phyloP scores from a whole-genome alignment of 2,329 filamentous ascomycete species.

The Neocucurbitaria cava region DNA sequence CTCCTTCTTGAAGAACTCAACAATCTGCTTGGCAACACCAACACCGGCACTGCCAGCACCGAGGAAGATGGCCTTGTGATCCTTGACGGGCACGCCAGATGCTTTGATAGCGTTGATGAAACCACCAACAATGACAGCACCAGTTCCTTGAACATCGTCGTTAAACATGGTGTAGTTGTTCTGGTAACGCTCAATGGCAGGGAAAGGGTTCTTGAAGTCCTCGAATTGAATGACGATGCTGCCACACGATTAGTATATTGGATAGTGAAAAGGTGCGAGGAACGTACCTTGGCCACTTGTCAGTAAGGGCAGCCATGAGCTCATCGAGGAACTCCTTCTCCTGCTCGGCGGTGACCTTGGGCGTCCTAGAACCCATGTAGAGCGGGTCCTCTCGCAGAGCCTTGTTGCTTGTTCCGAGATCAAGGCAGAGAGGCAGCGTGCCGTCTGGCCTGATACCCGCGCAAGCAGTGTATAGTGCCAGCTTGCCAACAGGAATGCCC shows the following conservation, averaged over 20 bases:
- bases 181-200: conserved; percentile 88
- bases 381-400: conserved; percentile 76
- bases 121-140: conserved; percentile 90
- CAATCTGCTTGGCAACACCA: conserved; percentile 96
- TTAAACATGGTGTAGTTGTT: conserved; percentile 95
- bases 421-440: conserved; percentile 68
- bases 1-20: conserved; percentile 94
- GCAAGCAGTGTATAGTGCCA: conserved; percentile 92
- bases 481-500: conserved; percentile 96
- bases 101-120: conserved; percentile 79
- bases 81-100: conserved; percentile 82
- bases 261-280: conserved; percentile 4
- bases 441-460: conserved; percentile 87
- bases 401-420: conserved; percentile 70
- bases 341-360: conserved; percentile 77
- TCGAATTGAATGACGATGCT: conserved; percentile 89
- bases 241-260: conserved; percentile 40
- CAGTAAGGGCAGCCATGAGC: conserved; percentile 89
- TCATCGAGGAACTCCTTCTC: conserved; percentile 95
- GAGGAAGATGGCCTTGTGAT: conserved; percentile 95
- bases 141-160: conserved; percentile 97
- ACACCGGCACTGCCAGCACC: conserved; percentile 95
- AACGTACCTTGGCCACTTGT: conserved; percentile 72
- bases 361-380: conserved; percentile 87
- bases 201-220: conserved; percentile 97